Evolutionary conservation across 805 yeast genomes (phyloP).

Genomic region (Tetrapisispora fleetii): DNA sequence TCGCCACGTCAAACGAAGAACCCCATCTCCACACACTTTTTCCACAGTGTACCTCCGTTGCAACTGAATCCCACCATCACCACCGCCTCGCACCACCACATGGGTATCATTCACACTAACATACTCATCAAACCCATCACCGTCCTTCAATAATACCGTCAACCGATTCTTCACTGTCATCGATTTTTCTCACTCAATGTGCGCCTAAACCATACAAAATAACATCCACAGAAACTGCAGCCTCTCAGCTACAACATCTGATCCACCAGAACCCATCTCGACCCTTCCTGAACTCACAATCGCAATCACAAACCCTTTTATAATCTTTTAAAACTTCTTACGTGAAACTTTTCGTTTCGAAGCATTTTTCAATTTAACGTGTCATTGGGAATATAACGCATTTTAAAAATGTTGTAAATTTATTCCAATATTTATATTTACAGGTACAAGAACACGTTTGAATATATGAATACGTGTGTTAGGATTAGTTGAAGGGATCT

Average conservation of each 20-base stretch:
- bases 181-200: no score
- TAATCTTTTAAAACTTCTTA: not conserved
- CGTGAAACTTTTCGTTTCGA: no score
- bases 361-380: not conserved
- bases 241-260: not conserved
- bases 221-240: not conserved
- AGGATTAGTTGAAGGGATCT: no score
- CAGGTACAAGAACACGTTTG: no score
- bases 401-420: no score
- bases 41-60: conserved; percentile 12
- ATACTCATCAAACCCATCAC: conserved; percentile 9
- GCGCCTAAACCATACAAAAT: not conserved
- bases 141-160: conserved; percentile 12
- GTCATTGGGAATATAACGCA: not conserved
- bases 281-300: no score
- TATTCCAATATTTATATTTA: no score
- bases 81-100: conserved; percentile 8
- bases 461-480: no score
- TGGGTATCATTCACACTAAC: conserved; percentile 9
- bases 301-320: not conserved
- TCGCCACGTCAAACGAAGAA: conserved; percentile 13
- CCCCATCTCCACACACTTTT: not conserved
- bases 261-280: no score
- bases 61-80: conserved; percentile 5
- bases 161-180: conserved; percentile 6